These are phyloP conservation scores for Xylariaceae sp. DNA, from an alignment of 2,329 filamentous ascomycete genomes.

Conservation along the genomic window DNA sequence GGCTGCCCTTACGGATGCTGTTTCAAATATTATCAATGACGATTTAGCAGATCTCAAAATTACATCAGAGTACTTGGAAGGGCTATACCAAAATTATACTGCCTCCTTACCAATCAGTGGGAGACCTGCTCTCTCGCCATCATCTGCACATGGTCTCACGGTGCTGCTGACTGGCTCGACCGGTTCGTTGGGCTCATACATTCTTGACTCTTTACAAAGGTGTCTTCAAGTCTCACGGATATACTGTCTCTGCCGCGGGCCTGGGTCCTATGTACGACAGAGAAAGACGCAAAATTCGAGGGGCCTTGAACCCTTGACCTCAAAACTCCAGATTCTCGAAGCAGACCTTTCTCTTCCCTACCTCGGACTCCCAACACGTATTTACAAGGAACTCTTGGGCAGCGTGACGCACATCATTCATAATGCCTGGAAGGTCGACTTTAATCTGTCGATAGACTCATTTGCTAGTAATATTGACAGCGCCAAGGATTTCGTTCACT, in stretches of 20 bases:
- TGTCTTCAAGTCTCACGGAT: slow-evolving; percentile 11
- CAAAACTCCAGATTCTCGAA: slow-evolving; percentile 16
- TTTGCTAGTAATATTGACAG: slow-evolving; percentile 12
- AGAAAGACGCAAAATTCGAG: slow-evolving; percentile 9
- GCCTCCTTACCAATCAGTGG: slow-evolving; percentile 10
- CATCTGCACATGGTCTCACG: neutral
- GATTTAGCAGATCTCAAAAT: no score
- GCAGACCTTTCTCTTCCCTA: slow-evolving; percentile 13
- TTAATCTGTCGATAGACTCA: slow-evolving; percentile 20
- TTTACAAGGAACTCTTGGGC: slow-evolving; percentile 11
- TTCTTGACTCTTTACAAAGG: slow-evolving; percentile 16
- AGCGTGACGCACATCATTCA: slow-evolving; percentile 18
- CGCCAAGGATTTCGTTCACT: slow-evolving; percentile 13
- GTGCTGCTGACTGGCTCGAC: slow-evolving; percentile 24
- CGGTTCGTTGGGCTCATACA: slow-evolving; percentile 22
- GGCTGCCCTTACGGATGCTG: no score
- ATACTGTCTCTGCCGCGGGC: slow-evolving; percentile 20
- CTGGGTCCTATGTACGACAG: slow-evolving; percentile 6
- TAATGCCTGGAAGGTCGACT: slow-evolving; percentile 21
- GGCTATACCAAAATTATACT: neutral
- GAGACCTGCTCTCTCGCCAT: slow-evolving; percentile 1
- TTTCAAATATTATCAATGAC: no score
- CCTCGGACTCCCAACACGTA: slow-evolving; percentile 13
- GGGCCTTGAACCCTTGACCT: slow-evolving; percentile 9
- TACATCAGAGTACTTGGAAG: no score